phyloP scores from a whole-genome alignment of 352 stramenopile species.

The Globisporangium megalacanthum region DNA sequence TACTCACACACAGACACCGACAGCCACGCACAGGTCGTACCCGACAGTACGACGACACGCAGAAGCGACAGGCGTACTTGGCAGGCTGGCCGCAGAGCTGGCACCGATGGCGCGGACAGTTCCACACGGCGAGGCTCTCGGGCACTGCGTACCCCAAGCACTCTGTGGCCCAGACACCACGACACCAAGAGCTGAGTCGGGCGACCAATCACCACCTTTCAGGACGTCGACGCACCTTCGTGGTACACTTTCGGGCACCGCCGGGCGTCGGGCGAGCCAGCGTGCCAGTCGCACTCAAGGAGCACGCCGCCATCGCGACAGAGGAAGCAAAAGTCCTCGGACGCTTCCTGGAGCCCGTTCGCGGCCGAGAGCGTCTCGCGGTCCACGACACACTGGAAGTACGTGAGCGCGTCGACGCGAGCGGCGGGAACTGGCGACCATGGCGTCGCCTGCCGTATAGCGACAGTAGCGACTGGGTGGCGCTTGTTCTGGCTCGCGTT shows the following conservation, averaged over 20 bases:
- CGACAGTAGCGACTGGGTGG: slow-evolving; percentile 12
- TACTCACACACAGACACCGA: not conserved
- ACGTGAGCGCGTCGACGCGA: slow-evolving; percentile 44
- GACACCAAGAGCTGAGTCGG: no score
- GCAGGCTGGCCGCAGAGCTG: slow-evolving; percentile 47
- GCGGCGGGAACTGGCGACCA: not conserved
- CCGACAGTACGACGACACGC: slow-evolving; percentile 39
- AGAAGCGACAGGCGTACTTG: slow-evolving; percentile 55
- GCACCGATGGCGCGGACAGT: slow-evolving; percentile 60
- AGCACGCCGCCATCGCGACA: slow-evolving; percentile 75
- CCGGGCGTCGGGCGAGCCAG: slow-evolving; percentile 24
- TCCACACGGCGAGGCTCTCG: slow-evolving; percentile 46
- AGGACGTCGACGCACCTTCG: slow-evolving; percentile 29
- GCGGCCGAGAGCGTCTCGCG: slow-evolving; percentile 21
- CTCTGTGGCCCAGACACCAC: slow-evolving; percentile 20
- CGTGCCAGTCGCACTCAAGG: slow-evolving; percentile 68
- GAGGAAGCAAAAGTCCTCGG: slow-evolving; percentile 76
- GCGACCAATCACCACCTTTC: no score
- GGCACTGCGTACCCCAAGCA: slow-evolving; percentile 57
- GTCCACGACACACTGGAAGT: slow-evolving; percentile 48
- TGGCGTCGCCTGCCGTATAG: slow-evolving; percentile 24
- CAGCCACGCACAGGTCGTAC: not conserved
- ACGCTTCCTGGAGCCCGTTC: slow-evolving; percentile 22
- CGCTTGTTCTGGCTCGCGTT: not conserved
- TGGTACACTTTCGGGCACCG: slow-evolving; percentile 80